These are phyloP conservation scores for Chaetothyriales sp. DNA, from an alignment of 2,329 filamentous ascomycete species.

Conservation along the genomic window DNA sequence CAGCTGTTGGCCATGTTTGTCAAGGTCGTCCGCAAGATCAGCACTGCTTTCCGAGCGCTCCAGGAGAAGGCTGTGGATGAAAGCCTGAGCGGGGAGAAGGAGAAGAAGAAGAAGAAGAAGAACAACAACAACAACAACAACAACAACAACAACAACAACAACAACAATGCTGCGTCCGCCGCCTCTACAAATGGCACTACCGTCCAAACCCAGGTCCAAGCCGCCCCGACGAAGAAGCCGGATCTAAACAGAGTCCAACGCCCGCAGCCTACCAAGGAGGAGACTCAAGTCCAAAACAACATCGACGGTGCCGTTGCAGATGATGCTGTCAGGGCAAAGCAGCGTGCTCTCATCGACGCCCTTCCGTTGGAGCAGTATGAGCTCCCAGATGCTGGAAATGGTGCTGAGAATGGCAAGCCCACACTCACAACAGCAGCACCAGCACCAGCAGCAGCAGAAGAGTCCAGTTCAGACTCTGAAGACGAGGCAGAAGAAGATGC, in stretches of 20 bases:
- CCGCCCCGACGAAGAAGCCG: conserved; percentile 3
- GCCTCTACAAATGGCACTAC: conserved; percentile 23
- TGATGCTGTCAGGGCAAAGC: conserved; percentile 49
- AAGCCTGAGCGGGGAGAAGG: conserved; percentile 43
- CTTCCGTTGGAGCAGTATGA: conserved; percentile 64
- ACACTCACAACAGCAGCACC: not conserved
- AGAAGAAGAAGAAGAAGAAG: too few species aligned
- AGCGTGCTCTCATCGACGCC: conserved; percentile 77
- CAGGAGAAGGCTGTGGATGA: conserved; percentile 59
- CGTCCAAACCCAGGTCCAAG: not conserved
- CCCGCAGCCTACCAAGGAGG: conserved; percentile 50
- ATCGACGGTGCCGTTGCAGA: conserved; percentile 21
- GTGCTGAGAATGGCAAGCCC: not conserved
- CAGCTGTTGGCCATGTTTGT: conserved; percentile 95
- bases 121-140: too few species aligned
- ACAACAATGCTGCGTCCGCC: conserved; percentile 31
- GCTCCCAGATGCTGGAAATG: conserved; percentile 15
- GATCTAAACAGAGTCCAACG: conserved; percentile 34
- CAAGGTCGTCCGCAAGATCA: conserved; percentile 83
- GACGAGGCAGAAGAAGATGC: conserved; percentile 38
- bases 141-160: too few species aligned
- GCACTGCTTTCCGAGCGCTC: conserved; percentile 58
- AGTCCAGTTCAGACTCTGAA: conserved; percentile 24
- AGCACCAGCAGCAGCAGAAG: not conserved
- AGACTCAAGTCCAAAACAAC: conserved; percentile 48